Conservation (phyloP, 495 filamentous ascomycete genomes). For the Penicillium lividum region DNA sequence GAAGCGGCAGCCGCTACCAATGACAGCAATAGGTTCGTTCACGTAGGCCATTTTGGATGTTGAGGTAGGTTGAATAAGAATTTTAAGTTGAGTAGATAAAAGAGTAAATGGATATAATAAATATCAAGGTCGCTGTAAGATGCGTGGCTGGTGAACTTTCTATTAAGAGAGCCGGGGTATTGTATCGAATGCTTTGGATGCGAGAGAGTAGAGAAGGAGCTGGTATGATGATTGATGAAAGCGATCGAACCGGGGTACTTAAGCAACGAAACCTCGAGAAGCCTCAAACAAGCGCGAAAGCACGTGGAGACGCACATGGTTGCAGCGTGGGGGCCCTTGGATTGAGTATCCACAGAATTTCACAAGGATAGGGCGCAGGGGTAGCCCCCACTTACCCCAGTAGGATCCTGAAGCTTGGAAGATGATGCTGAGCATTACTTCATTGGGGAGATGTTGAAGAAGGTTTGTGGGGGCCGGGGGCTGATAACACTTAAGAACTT, state of each 20-base stretch:
- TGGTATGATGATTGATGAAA: background rate
- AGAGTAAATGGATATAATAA: background rate
- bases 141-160: conserved; percentile 1
- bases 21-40: conserved; percentile 7
- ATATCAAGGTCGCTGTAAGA: background rate
- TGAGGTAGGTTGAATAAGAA: background rate
- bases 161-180: background rate
- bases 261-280: background rate
- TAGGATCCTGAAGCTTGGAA: background rate
- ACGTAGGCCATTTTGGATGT: background rate
- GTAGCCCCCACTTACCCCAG: background rate
- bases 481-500: background rate
- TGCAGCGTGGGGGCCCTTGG: background rate
- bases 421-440: background rate
- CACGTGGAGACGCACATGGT: background rate
- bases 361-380: background rate
- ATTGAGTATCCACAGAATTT: background rate
- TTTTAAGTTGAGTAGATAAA: background rate
- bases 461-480: background rate
- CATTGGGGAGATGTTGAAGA: background rate
- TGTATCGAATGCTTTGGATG: background rate
- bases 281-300: background rate
- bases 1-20: conserved; percentile 8
- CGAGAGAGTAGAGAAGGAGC: background rate
- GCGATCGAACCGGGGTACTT: background rate